Evolutionary conservation across 768 basidiomycete species (phyloP).

Genomic region (Amanita exitialis): DNA sequence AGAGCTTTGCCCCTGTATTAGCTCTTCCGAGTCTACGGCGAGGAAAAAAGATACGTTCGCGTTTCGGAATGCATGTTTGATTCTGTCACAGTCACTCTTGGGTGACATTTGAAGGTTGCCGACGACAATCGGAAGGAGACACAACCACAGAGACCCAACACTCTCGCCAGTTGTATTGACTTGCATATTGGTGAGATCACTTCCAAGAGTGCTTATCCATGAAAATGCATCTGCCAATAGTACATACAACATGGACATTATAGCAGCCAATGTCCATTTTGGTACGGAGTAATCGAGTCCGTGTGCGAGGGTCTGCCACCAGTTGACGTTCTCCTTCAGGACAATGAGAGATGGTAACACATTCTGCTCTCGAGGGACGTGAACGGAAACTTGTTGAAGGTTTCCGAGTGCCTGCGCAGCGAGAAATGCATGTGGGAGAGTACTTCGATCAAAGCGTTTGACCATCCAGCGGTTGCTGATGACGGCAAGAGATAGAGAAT

Average conservation of each 20-base stretch:
- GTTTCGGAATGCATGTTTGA: no score
- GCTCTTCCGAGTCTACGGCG: no score
- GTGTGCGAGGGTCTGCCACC: constrained; percentile 25
- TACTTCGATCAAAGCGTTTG: constrained; percentile 17
- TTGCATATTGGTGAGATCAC: constrained; percentile 5
- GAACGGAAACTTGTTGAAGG: constrained; percentile 33
- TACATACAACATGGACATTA: constrained; percentile 32
- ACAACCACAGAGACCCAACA: constrained; percentile 22
- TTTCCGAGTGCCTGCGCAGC: constrained; percentile 25
- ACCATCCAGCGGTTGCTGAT: constrained; percentile 33
- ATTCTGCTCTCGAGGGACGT: constrained; percentile 15
- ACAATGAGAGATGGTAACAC: constrained; percentile 30
- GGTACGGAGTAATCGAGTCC: constrained; percentile 24
- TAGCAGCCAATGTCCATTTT: constrained; percentile 27
- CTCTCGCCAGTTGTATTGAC: constrained; percentile 23
- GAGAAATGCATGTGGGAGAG: constrained; percentile 19
- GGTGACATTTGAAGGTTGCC: no score
- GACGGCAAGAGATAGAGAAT: constrained; percentile 31
- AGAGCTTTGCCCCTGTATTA: constrained; percentile 10
- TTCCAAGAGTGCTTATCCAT: constrained; percentile 15
- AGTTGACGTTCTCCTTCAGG: constrained; percentile 29
- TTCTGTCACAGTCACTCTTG: no score
- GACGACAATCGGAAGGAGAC: no score
- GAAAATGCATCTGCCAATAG: constrained; percentile 30
- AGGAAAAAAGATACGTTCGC: no score